phyloP scores from a whole-genome alignment of 1,284 basidiomycete species.

The Puccinia sorghi region DNA sequence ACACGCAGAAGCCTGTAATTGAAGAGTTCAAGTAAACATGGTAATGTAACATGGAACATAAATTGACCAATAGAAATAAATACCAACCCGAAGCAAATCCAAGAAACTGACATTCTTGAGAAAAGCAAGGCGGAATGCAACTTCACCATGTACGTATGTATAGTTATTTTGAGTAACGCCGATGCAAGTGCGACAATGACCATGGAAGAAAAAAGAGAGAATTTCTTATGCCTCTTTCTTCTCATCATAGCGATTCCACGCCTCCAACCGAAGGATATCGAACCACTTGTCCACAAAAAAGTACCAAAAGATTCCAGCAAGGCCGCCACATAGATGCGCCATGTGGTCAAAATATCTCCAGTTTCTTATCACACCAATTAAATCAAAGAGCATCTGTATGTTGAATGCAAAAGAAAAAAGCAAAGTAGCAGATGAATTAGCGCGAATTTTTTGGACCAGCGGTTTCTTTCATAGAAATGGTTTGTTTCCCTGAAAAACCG shows the following conservation, averaged over 20 bases:
- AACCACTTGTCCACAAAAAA: constrained; percentile 47
- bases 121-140: no score
- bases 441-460: background rate
- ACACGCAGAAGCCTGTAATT: no score
- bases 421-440: no score
- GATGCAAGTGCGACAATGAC: background rate
- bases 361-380: constrained; percentile 53
- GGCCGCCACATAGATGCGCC: constrained; percentile 54
- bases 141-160: no score
- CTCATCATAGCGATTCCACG: constrained; percentile 20
- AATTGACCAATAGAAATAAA: no score
- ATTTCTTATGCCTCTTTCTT: background rate
- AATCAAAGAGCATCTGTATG: constrained; percentile 51
- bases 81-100: no score
- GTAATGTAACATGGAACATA: no score
- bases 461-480: background rate
- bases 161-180: background rate
- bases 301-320: constrained; percentile 47
- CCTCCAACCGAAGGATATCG: constrained; percentile 28
- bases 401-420: constrained; percentile 30
- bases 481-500: background rate
- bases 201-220: no score
- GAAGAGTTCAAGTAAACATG: no score
- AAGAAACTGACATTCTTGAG: no score
- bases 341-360: constrained; percentile 55